Conservation (phyloP, 2,329 filamentous ascomycete species). For the Akanthomyces uredinophilus region DNA sequence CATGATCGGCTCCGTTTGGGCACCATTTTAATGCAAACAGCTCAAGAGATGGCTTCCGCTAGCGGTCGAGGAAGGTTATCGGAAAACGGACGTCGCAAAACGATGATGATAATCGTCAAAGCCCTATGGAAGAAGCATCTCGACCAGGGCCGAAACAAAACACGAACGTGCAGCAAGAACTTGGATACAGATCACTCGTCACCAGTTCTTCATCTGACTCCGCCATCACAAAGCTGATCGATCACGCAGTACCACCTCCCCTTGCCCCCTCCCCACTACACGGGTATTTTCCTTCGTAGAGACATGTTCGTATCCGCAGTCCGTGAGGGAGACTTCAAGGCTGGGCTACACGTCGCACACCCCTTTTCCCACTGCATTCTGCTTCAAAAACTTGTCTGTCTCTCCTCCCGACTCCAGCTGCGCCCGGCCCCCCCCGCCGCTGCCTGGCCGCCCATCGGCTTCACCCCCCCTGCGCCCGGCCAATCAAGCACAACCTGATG, state of each 20-base stretch:
- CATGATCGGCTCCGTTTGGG: background rate
- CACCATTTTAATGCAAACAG: background rate
- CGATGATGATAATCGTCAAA: no score
- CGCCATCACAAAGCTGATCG: background rate
- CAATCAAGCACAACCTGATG: background rate
- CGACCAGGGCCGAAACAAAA: no score
- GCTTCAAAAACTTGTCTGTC: background rate
- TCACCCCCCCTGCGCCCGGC: background rate
- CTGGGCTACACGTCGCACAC: background rate
- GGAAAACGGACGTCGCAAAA: background rate
- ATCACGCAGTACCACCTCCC: background rate
- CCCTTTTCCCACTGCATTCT: background rate
- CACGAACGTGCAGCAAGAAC: no score
- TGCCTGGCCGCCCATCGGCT: background rate
- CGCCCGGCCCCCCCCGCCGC: no score
- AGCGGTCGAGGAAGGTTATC: background rate
- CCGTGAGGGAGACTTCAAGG: background rate
- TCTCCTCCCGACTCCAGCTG: background rate
- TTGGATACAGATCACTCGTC: no score
- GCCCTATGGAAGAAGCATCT: no score
- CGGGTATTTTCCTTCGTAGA: background rate
- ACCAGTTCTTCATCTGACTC: background rate
- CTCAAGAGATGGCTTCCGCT: background rate
- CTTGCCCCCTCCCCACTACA: background rate
- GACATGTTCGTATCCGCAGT: slow-evolving; percentile 1